Evolutionary conservation across 805 yeast genomes (phyloP), one percentile per base, ranked within the genome.

Genomic region (Ogataea philodendri): DNA sequence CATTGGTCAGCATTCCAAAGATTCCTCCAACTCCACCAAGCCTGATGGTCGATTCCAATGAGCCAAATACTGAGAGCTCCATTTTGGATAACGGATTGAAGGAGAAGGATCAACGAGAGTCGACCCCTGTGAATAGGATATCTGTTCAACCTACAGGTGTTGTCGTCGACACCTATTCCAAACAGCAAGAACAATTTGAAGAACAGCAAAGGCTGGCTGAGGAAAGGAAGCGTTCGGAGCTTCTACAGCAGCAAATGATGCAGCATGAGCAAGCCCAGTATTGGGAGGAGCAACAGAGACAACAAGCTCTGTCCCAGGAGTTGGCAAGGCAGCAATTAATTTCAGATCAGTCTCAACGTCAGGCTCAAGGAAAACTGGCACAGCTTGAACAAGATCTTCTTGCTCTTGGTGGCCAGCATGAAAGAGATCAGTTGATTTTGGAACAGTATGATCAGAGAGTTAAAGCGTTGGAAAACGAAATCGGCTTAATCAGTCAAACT

Each of bases 401-500:
- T 23, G 74, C 79, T 45, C 66, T 87, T 46, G 75, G 80, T 46
- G 84, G 81, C 22, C 96, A 87, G 52, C 85, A 83, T 52, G 95
- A 88, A 16, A 35, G 22, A 15, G 39, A 35, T 47, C 96, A 86
- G 57, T 68, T 76, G 46, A 66, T 89, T 65, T 69, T 89, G 35
- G 86, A 82, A 57, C 95, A 87, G 58, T 89, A 89, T 55, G 97
- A 89, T 57, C 72, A 78, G 43, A 69, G 95, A 38, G 95, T 89
- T 7, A 82, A 82, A 58, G 75, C 82, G 15, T 70, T 89, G 44
- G 97, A 89, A 62, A 66, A 66, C 24, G 96, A 89, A 52, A 65
- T 87, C 41, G 50, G 57, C 10, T 74, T 72, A 32, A 67, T 83
- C 30, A 74, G 79, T 35, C 69, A 72, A 44, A 74, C 83, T 24